Percentiles rank a stretch among this genome's conserved stretches.
phyloP scores from a whole-genome alignment of 306 rosid genomes.

The Quercus bicolor region DNA sequence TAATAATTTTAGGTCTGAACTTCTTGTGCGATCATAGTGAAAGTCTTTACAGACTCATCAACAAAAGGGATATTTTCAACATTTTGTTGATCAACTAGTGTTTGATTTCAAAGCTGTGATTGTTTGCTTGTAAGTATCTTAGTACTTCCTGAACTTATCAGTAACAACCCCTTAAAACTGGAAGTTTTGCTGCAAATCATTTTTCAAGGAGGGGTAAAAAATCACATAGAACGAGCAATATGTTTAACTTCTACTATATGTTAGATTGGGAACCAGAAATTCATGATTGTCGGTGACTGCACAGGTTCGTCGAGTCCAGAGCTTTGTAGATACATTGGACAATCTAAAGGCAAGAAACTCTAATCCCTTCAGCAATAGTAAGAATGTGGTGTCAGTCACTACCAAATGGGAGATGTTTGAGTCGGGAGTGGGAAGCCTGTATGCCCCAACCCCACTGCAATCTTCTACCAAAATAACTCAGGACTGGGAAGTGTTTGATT shows the following conservation, averaged over 20 bases:
- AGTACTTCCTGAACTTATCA: no score
- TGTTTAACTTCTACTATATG: background rate
- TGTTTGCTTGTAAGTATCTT: no score
- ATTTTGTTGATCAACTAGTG: no score
- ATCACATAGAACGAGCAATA: background rate
- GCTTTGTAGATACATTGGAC: constrained; percentile 53
- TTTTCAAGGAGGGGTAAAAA: background rate
- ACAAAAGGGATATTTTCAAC: no score
- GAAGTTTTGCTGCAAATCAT: background rate
- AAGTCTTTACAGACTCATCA: no score
- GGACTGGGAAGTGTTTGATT: constrained; percentile 47
- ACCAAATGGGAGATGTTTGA: constrained; percentile 62
- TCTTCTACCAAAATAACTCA: constrained; percentile 37
- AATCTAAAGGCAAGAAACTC: constrained; percentile 49
- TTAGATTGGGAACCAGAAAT: background rate
- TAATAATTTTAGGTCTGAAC: no score
- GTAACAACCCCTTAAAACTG: no score
- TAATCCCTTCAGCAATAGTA: constrained; percentile 22
- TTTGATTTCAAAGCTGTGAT: no score
- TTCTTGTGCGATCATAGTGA: no score
- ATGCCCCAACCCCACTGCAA: constrained; percentile 23
- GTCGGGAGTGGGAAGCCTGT: constrained; percentile 41
- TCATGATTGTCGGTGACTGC: background rate
- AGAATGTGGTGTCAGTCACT: constrained; percentile 28
- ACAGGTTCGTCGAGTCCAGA: constrained; percentile 69